Conservation (phyloP, 495 filamentous ascomycete genomes). For the Hypoxylon fuscum region DNA sequence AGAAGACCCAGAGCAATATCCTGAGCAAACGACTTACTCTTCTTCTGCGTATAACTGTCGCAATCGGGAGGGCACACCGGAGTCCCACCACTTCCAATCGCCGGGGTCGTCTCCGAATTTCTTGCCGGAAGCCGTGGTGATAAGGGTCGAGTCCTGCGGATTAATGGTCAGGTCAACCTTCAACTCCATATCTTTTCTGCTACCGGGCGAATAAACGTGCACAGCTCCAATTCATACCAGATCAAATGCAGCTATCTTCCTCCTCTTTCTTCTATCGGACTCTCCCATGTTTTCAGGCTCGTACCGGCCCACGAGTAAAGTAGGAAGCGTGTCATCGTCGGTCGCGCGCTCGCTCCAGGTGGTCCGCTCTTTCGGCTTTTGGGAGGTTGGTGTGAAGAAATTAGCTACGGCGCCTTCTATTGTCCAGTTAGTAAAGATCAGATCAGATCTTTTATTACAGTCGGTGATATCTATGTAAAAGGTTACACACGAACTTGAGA, state of each 20-base stretch:
- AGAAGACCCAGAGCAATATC: not conserved
- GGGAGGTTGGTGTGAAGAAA: conserved; percentile 89
- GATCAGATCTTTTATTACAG: not conserved
- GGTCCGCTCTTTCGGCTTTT: conserved; percentile 82
- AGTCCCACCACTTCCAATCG: conserved; percentile 98
- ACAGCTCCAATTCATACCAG: conserved; percentile 65
- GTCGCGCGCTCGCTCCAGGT: conserved; percentile 74
- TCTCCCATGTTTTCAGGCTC: conserved; percentile 47
- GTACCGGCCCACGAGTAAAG: conserved; percentile 81
- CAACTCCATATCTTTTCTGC: not conserved
- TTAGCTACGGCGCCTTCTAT: conserved; percentile 74
- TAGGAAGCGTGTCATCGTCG: conserved; percentile 53
- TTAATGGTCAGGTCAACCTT: conserved; percentile 5
- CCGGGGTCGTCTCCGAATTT: conserved; percentile 71
- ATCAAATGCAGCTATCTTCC: conserved; percentile 89
- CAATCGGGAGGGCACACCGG: conserved; percentile 70
- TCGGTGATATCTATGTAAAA: not conserved
- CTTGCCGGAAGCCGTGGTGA: conserved; percentile 81
- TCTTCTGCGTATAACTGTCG: conserved; percentile 69
- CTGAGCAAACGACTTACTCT: conserved; percentile 66
- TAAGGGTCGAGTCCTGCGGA: conserved; percentile 85
- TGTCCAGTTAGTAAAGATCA: conserved; percentile 9
- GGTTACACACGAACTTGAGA: conserved; percentile 69
- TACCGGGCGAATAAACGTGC: conserved; percentile 6
- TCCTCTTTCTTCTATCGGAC: conserved; percentile 44